Evolutionary conservation across 805 yeast genomes (phyloP), one percentile per base, ranked within the genome.

Genomic region (Saccharomycopsis vini): DNA sequence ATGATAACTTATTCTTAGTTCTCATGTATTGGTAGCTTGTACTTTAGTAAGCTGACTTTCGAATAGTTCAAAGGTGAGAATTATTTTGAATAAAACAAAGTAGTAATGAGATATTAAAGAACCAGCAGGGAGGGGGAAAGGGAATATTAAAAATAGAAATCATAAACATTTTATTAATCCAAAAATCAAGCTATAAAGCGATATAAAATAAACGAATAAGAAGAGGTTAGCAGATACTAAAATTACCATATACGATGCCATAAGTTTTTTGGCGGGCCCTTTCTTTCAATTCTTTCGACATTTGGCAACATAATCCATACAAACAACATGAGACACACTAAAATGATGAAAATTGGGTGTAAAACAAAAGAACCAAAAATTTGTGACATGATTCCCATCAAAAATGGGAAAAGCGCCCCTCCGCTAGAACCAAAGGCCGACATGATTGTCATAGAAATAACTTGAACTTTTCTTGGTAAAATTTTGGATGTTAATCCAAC

Each of bases 371-470:
- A 64, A 2, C 77, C 77, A 3, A 54, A 56, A 39, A 46, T 57
- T 53, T 73, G 69, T 3, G 75, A 63, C 15, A 71, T 58, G 41
- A 74, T 55, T 30, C 80, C 80, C 13, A 73, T 71, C 13, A 72
- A 37, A 50, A 74, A 73, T 22, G 79, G 79, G 45, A 72, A 64
- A 3, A 73, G 53, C 2, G 78, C 75, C n/a, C 79, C 80, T 15
- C 80, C 80, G 18, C 73, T 64, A 6, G 74, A 66, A 0, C 80
- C 80, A 54, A 73, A 72, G 0, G 79, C 77, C 1, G 77, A 71
- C 58, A 66, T 67, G 36, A 74, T 62, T 1, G 77, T 72, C 51
- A 74, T 53, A 0, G 77, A 64, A 30, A 72, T 65, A 37, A 70
- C 67, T 54, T 71, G 75, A 45, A 73, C 71, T 56, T 68, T 72